Evolutionary conservation across 1,284 basidiomycete genomes (phyloP), one percentile per base, ranked within the genome.

Genomic region (Leccinum griseonigrum): DNA sequence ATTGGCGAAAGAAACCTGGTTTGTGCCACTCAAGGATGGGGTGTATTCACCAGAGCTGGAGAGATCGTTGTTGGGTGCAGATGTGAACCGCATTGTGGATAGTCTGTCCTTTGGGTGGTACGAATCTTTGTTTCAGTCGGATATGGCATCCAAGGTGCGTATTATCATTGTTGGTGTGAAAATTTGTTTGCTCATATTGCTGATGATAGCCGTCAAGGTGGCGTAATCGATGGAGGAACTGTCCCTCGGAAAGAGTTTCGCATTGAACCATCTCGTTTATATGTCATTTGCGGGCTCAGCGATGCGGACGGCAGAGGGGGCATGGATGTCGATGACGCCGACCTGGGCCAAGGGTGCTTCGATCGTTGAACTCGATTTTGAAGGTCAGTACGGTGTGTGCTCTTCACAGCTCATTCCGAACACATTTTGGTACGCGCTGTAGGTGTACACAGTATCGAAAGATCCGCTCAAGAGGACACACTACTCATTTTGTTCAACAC

Each of bases 201-300:
- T 26, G 22, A 36, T 32, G 46, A 32, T 60, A 86, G 85, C 83
- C 1, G 85, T 87, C 10, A 81, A 78, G 64, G 85, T 87, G 1
- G 83, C 87, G 0, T 85, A 85, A 0, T 87, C 86, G 0, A 86
- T 87, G 86, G 86, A 84, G 72, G 85, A 87, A 67, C 86, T 86
- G 67, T 86, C 84, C 0, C 85, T 87, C 0, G 85, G 85, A 0
- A 87, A 87, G 66, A 84, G 82, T 60, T 87, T 82, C 63, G 76
- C 82, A 0, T 69, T 87, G 14, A 88, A 88, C 53, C 86, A 88
- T 67, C 75, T 88, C 26, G 81, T 78, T 0, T 85, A 87, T 64
- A 85, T 85, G 0, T 87, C 85, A 0, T 88, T 88, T 64, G 84
- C 85, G 31, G 87, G 85, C 1, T 85, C 82, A 4, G 86, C 86